phyloP scores from a whole-genome alignment of 345 rosid genomes.

The Heritiera fomes region DNA sequence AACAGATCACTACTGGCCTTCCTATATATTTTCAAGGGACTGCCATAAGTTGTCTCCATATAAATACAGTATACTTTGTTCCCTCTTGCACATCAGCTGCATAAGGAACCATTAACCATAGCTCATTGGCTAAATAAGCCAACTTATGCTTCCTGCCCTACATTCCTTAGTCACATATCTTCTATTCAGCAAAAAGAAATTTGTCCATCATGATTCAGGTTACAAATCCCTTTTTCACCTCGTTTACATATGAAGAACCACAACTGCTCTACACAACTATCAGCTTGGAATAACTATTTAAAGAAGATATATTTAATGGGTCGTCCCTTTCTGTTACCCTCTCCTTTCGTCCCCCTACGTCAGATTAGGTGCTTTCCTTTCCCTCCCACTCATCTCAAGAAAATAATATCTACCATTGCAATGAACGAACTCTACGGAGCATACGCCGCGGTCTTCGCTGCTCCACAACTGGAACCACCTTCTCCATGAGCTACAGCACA shows the following conservation, averaged over 20 bases:
- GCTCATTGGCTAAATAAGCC: conserved; percentile 20
- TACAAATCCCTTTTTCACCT: neutral
- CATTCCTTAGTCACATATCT: neutral
- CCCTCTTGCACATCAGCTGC: neutral
- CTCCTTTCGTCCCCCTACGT: conserved; percentile 12
- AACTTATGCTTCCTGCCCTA: conserved; percentile 11
- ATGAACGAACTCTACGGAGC: conserved; percentile 60
- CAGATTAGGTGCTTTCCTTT: neutral
- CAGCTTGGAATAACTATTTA: conserved; percentile 21
- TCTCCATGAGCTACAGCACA: conserved; percentile 66
- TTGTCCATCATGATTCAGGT: conserved; percentile 8
- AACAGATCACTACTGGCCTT: conserved; percentile 17
- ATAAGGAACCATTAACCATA: neutral
- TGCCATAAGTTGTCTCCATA: conserved; percentile 15
- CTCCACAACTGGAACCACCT: conserved; percentile 63
- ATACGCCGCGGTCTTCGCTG: conserved; percentile 45
- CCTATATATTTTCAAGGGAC: conserved; percentile 12
- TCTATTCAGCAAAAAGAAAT: conserved; percentile 18
- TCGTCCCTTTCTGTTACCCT: neutral
- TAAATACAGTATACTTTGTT: conserved; percentile 21
- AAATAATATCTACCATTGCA: conserved; percentile 52
- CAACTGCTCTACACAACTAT: conserved; percentile 13
- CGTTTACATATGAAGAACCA: neutral
- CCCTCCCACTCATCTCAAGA: neutral
- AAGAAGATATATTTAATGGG: conserved; percentile 22